These are phyloP conservation scores for Solanum stenotomum DNA, from an alignment of 257 asterid genomes.

Conservation along the genomic window DNA sequence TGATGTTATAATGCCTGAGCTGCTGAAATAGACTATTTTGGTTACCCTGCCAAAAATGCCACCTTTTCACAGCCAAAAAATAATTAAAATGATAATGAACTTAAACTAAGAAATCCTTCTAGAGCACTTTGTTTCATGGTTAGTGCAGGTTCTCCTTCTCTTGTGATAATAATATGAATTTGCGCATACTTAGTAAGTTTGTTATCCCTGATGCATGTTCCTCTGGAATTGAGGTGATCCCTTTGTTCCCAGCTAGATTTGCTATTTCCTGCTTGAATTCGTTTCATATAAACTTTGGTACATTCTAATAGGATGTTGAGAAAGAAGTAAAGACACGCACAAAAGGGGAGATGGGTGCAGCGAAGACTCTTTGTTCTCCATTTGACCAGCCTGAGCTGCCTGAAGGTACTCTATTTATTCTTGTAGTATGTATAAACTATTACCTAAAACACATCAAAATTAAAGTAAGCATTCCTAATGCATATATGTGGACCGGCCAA, in stretches of 20 bases:
- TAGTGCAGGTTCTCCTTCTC: neutral
- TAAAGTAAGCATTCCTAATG: neutral
- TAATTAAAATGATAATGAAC: neutral
- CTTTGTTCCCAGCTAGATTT: neutral
- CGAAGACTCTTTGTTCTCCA: slow-evolving; percentile 69
- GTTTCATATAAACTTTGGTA: neutral
- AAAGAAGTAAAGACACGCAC: slow-evolving; percentile 71
- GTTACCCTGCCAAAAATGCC: neutral
- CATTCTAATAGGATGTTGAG: slow-evolving; percentile 49
- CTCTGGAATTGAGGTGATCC: neutral
- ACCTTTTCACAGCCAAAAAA: neutral
- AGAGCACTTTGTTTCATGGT: neutral
- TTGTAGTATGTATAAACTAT: neutral
- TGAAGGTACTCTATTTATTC: slow-evolving; percentile 32
- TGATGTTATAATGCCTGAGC: neutral
- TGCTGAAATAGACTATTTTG: neutral
- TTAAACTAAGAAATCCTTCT: neutral
- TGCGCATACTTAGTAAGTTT: neutral
- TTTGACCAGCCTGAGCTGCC: slow-evolving; percentile 74
- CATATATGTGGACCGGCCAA: neutral
- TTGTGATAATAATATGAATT: neutral
- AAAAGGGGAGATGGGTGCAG: slow-evolving; percentile 80
- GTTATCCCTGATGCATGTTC: neutral
- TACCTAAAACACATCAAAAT: neutral
- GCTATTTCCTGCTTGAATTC: neutral